These are phyloP conservation scores for Umbelopsis ramanniana DNA, from an alignment of 192 early-diverging fungal genomes.

Conservation along the genomic window DNA sequence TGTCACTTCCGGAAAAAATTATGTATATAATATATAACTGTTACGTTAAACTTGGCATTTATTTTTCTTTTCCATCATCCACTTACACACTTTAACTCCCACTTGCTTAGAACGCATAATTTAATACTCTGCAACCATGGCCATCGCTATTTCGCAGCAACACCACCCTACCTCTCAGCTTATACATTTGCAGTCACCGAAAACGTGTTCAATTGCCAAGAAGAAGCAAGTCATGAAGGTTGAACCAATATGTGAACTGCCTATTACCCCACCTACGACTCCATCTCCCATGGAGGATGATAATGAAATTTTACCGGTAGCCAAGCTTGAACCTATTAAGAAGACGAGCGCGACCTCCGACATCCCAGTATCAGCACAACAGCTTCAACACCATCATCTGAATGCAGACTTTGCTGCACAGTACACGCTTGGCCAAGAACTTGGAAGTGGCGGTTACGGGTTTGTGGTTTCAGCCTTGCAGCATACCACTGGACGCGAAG, in stretches of 20 bases:
- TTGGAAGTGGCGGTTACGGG: conserved; percentile 74
- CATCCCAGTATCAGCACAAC: background rate
- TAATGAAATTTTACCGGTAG: background rate
- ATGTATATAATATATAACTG: background rate
- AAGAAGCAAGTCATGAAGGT: background rate
- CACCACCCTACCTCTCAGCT: background rate
- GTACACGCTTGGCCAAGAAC: conserved; percentile 57
- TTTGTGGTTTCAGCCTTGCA: conserved; percentile 65
- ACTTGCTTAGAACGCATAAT: background rate
- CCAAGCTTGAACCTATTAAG: background rate
- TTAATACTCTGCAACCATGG: conserved; percentile 3
- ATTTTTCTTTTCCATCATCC: background rate
- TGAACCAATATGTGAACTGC: conserved; percentile 13
- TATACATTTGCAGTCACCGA: conserved; percentile 13
- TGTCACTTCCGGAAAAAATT: too few relatives aligned
- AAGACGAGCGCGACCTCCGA: background rate
- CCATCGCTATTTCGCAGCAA: background rate
- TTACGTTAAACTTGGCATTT: background rate
- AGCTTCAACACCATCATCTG: background rate
- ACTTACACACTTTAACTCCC: background rate
- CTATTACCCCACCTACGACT: conserved; percentile 11
- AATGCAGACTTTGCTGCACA: conserved; percentile 20
- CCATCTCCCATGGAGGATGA: background rate
- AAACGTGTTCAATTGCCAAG: conserved; percentile 5
- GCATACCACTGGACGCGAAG: conserved; percentile 53